Evolutionary conservation across 2,329 filamentous ascomycete genomes (phyloP).

Genomic region (Periconia sp.): DNA sequence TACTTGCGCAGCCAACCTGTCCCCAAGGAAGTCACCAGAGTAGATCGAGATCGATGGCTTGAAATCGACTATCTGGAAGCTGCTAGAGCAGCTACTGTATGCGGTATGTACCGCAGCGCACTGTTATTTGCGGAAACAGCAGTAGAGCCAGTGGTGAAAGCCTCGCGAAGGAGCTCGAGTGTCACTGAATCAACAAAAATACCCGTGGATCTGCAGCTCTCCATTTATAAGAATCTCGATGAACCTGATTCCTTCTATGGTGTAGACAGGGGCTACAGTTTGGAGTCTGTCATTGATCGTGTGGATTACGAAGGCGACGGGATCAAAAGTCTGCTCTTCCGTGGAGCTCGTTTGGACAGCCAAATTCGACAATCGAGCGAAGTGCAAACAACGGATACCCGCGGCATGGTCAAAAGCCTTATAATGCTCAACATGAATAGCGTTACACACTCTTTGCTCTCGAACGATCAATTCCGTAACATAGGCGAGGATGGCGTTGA

Average conservation of each 20-base stretch:
- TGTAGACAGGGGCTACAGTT: slow-evolving; percentile 73
- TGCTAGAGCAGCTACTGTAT: slow-evolving; percentile 71
- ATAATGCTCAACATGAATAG: slow-evolving; percentile 82
- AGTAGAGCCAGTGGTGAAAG: slow-evolving; percentile 49
- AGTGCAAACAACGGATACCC: slow-evolving; percentile 60
- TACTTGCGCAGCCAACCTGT: slow-evolving; percentile 83
- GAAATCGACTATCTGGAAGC: slow-evolving; percentile 75
- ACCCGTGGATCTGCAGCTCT: slow-evolving; percentile 70
- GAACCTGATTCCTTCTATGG: slow-evolving; percentile 97
- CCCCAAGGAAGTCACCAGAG: slow-evolving; percentile 74
- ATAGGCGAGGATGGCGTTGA: slow-evolving; percentile 63
- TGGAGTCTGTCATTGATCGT: slow-evolving; percentile 76
- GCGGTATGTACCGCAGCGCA: slow-evolving; percentile 84
- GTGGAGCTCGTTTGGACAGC: slow-evolving; percentile 87
- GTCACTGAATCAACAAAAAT: slow-evolving; percentile 47
- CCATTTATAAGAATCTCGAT: slow-evolving; percentile 88
- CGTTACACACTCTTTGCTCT: slow-evolving; percentile 77
- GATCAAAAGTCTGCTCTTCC: slow-evolving; percentile 82
- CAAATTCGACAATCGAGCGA: slow-evolving; percentile 67
- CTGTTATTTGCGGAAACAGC: slow-evolving; percentile 79
- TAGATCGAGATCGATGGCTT: slow-evolving; percentile 81
- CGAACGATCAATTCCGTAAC: slow-evolving; percentile 64
- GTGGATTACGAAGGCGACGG: slow-evolving; percentile 90
- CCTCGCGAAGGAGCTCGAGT: slow-evolving; percentile 66
- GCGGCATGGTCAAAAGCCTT: slow-evolving; percentile 74